A percentile compares a stretch with the other conserved stretches of the same genome.
Conservation (phyloP, 768 basidiomycete species). For the Trametes maxima region DNA sequence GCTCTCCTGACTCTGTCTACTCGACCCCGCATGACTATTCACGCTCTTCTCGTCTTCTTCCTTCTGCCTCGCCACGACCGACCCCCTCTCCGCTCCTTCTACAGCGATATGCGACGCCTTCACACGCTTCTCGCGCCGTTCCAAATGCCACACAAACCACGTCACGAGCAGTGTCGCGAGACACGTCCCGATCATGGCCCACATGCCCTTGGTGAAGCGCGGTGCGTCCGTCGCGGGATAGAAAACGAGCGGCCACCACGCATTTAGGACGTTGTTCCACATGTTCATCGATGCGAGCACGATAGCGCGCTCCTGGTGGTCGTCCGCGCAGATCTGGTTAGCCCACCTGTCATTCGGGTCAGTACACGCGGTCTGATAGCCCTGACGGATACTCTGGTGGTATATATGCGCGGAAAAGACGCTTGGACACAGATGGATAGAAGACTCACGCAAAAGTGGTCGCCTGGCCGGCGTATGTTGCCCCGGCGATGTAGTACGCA, state of each 20-base stretch:
- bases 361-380: background rate
- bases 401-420: background rate
- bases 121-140: constrained; percentile 40
- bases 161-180: constrained; percentile 58
- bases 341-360: constrained; percentile 56
- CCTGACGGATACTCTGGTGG: too few relatives aligned
- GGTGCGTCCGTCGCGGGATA: constrained; percentile 78
- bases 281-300: constrained; percentile 81
- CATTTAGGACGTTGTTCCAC: constrained; percentile 71
- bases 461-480: constrained; percentile 75
- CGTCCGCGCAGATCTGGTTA: constrained; percentile 74
- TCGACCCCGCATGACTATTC: constrained; percentile 4
- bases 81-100: background rate
- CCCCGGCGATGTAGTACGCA: constrained; percentile 70
- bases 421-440: background rate
- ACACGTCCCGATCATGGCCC: constrained; percentile 63
- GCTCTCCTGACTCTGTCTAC: constrained; percentile 7
- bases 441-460: constrained; percentile 66
- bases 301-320: constrained; percentile 67
- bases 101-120: background rate
- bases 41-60: constrained; percentile 3
- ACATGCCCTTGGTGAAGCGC: constrained; percentile 66
- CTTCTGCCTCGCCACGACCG: background rate
- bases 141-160: constrained; percentile 57
- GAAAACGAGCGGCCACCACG: constrained; percentile 72